These are phyloP conservation scores for Astragalus membranaceus DNA, from an alignment of 306 rosid species.

Conservation along the genomic window DNA sequence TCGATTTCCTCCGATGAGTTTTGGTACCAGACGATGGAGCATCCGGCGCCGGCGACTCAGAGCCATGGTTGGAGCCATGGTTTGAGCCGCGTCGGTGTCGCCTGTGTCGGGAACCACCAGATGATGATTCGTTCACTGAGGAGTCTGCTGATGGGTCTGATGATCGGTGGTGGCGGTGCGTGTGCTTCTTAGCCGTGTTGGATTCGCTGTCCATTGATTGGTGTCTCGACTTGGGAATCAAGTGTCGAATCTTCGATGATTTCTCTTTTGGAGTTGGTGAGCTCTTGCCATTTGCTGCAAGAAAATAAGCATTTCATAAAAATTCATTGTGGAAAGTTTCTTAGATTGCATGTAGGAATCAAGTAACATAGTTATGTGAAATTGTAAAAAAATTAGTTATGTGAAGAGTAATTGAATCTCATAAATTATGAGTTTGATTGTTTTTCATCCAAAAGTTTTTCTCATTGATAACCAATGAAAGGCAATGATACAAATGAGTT, in stretches of 20 bases:
- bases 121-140: slow-evolving; percentile 20
- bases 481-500: no score
- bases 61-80: slow-evolving; percentile 28
- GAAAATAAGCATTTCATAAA: background rate
- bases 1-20: slow-evolving; percentile 37
- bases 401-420: no score
- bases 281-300: background rate
- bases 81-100: slow-evolving; percentile 28
- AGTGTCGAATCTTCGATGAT: background rate
- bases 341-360: no score
- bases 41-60: slow-evolving; percentile 29
- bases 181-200: slow-evolving; percentile 23
- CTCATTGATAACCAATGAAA: no score
- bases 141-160: slow-evolving; percentile 34
- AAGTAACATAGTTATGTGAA: no score
- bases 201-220: slow-evolving; percentile 17
- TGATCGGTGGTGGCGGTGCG: slow-evolving; percentile 43
- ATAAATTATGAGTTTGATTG: no score
- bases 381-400: no score
- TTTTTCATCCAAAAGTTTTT: no score
- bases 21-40: slow-evolving; percentile 25
- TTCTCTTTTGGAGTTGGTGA: background rate
- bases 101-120: slow-evolving; percentile 36
- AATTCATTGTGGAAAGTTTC: no score
- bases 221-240: slow-evolving; percentile 34